These are phyloP conservation scores for Carex littledalei DNA, from an alignment of 176 grass and related monocot species.

Conservation along the genomic window DNA sequence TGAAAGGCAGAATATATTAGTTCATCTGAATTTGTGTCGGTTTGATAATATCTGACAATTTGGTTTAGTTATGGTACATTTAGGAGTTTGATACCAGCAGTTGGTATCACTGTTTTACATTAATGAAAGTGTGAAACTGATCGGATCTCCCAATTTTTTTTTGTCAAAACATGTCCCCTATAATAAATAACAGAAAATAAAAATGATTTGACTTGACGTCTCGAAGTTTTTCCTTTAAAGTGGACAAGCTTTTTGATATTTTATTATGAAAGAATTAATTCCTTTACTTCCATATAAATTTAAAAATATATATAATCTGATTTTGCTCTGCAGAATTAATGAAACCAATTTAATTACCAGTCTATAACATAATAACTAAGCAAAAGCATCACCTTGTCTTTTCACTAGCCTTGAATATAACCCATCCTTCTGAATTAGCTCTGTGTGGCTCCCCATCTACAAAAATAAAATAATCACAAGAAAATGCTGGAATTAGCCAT, in stretches of 20 bases:
- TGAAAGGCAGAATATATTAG: too few species aligned
- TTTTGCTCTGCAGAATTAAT: neutral
- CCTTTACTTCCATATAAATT: neutral
- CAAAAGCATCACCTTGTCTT: conserved; percentile 62
- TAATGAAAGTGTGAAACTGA: too few species aligned
- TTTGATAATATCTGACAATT: too few species aligned
- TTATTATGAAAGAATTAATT: neutral
- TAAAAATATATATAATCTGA: neutral
- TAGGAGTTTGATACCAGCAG: too few species aligned
- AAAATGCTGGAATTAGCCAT: neutral
- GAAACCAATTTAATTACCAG: neutral
- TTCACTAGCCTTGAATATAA: conserved; percentile 83
- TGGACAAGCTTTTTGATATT: neutral
- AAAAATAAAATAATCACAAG: neutral
- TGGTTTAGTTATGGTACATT: too few species aligned
- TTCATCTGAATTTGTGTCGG: too few species aligned
- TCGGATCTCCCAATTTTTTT: neutral
- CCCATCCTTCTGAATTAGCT: conserved; percentile 71
- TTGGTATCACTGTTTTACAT: too few species aligned
- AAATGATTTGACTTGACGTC: neutral
- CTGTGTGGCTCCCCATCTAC: conserved; percentile 72
- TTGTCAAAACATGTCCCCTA: neutral
- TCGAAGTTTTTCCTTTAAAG: neutral
- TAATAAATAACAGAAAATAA: neutral
- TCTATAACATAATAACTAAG: conserved; percentile 13